A percentile compares a stretch with the other conserved stretches of the same genome.
phyloP scores from a whole-genome alignment of 768 basidiomycete genomes.

The Tubosaeta sp. region DNA sequence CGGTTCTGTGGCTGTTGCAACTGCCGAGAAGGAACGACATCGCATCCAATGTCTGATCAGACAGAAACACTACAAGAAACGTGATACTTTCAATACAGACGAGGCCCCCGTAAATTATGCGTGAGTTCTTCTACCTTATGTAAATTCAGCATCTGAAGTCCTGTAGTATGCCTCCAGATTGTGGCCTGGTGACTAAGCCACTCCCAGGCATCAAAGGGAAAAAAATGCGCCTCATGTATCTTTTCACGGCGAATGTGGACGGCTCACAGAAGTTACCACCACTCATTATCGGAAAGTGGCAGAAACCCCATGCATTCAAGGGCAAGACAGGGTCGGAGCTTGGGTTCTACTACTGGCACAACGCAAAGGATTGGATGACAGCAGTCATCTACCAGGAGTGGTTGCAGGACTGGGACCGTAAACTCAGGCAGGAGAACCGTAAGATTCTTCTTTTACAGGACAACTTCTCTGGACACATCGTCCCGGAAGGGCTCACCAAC shows the following conservation, averaged over 20 bases:
- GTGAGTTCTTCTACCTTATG: too few species aligned
- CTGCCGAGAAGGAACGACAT: slow-evolving; percentile 25
- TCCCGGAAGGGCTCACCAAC: slow-evolving; percentile 28
- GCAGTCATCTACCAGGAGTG: slow-evolving; percentile 3
- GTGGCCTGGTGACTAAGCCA: background rate
- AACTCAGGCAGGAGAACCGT: background rate
- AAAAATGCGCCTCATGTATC: background rate
- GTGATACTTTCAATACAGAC: slow-evolving; percentile 37
- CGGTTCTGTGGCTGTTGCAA: slow-evolving; percentile 22
- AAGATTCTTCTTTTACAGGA: slow-evolving; percentile 9
- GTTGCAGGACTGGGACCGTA: background rate
- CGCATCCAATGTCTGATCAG: slow-evolving; percentile 26
- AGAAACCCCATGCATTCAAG: background rate
- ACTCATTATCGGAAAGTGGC: slow-evolving; percentile 6
- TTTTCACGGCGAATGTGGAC: slow-evolving; percentile 1
- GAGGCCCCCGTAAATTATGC: too few species aligned
- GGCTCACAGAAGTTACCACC: background rate
- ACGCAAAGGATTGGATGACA: slow-evolving; percentile 9
- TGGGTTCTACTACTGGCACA: slow-evolving; percentile 6
- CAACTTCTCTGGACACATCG: slow-evolving; percentile 15
- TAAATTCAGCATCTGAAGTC: too few species aligned
- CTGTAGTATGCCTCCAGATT: background rate
- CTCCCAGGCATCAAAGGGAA: background rate
- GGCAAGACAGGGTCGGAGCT: slow-evolving; percentile 1
- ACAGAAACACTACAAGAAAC: slow-evolving; percentile 20